Conservation (phyloP, 176 grass and related monocot genomes). For the Aegilops sharonensis region DNA sequence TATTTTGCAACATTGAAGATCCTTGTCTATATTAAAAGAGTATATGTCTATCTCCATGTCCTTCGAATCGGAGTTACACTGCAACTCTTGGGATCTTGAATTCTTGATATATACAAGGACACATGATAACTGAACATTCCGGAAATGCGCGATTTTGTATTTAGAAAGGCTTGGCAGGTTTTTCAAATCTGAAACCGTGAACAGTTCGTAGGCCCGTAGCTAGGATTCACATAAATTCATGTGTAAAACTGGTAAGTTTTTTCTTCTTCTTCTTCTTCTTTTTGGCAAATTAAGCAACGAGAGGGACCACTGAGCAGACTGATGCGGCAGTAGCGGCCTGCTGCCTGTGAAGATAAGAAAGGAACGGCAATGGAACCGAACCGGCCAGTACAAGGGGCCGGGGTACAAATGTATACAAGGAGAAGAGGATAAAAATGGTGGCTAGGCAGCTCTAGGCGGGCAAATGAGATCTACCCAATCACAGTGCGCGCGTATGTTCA, state of each 20-base stretch:
- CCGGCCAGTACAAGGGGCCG: neutral
- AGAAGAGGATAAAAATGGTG: neutral
- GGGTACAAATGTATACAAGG: neutral
- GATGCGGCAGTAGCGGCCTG: neutral
- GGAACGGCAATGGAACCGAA: slow-evolving; percentile 6
- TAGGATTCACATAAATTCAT: too few species aligned
- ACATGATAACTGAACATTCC: too few species aligned
- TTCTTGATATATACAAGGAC: too few species aligned
- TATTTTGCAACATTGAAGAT: too few species aligned
- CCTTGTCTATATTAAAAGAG: too few species aligned
- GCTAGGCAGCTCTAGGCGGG: neutral
- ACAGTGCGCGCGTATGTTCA: neutral
- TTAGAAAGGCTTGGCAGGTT: too few species aligned
- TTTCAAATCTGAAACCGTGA: too few species aligned
- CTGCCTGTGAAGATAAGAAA: neutral
- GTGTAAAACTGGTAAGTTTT: neutral
- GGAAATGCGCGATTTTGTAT: too few species aligned
- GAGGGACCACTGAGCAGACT: neutral
- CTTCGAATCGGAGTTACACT: neutral
- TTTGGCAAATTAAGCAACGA: neutral
- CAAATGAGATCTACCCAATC: neutral
- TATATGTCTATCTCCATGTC: too few species aligned
- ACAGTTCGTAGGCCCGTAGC: too few species aligned
- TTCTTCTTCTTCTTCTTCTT: too few species aligned
- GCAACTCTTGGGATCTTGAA: neutral